Base-by-base conservation (phyloP, 176 grass and related monocot species). In the Tuctoria greenei region DNA sequence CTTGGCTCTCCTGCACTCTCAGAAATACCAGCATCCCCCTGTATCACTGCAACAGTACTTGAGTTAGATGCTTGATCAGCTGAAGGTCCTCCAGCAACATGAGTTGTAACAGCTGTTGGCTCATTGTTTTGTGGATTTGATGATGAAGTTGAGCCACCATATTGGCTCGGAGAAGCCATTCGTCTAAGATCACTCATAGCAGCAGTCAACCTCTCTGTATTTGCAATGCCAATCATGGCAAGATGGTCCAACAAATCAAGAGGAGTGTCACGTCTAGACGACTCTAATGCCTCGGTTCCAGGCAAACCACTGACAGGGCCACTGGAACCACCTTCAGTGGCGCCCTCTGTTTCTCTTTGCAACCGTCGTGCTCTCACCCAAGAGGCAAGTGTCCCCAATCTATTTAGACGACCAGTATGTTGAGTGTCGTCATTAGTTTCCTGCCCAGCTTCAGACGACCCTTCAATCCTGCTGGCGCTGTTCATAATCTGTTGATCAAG, bases 21-120 rank as follows among this genome's bases (percentile, higher is more conserved):
- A 21, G 86, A 83, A 39, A 71, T 71, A 67, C 60, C 66, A 78
- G 72, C 64, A 51, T 94, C 91, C 28, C 87, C 95, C 28, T 94
- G 89, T 85, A 98, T 95, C 46, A 88, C 85, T 40, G 91, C 87
- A 88, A 86, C 83, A 68, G 95, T 99, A 69, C 95, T 99, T 2
- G 85, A 99, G 71, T 88, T 93, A 71, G 87, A 99, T 35, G 81
- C 85, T 81, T 94, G 95, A 56, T 99, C 89, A 40, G 85, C 80
- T 76, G 87, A 88, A 64, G 93, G 83, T 59, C 82, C 84, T 70
- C 55, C 76, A 64, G 81, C 82, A 40, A 84, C 79, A 66, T 71
- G 79, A 67, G 40, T 34, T 75, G 69, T 73, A 26, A 73, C 80
- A 38, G 54, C 42, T 24, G 69, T 74, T 73, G 82, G 71, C 54